Evolutionary conservation across 495 filamentous ascomycete species (phyloP), one percentile per base, ranked within the genome.

Genomic region (Platismatia glauca): DNA sequence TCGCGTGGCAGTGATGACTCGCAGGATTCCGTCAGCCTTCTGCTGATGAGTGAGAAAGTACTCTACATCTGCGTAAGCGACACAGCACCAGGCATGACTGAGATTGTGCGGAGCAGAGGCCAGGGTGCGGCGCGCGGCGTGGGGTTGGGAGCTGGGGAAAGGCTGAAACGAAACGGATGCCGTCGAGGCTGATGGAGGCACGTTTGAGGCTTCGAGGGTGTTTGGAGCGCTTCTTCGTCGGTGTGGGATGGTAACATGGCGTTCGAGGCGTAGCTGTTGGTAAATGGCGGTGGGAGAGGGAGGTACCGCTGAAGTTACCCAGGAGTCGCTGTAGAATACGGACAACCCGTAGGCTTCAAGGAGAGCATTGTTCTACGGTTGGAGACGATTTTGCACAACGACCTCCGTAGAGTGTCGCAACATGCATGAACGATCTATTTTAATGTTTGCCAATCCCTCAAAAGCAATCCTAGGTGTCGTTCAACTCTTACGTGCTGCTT

Each of bases 151-250:
- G 16, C 29, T 53, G 50, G 50, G 50, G 50, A 53, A 53, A 53
- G 50, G 50, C 50, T 53, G 50, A 53, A 53, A 53, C 50, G 29
- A 53, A 33, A 53, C 27, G 3, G 46, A 16, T 6, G 50, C 15
- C 1, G 27, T 33, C 15, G 15, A 33, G 50, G 50, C 50, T 53
- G 46, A 50, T 33, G 50, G 50, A 20, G 27, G 27, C 4, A 53
- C 11, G 27, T 31, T 27, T 24, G 22, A 27, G 44, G 44, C 22
- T 48, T n/a, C n/a, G n/a, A n/a, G n/a, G n/a, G n/a, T 53, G 50
- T 53, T 1, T 53, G 50, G 50, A 53, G 16, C 50, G 50, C 50
- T 53, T 53, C 29, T 52, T n/a, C n/a, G n/a, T n/a, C n/a, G n/a
- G n/a, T n/a, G n/a, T n/a, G n/a, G n/a, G n/a, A n/a, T n/a, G n/a